Evolutionary conservation across 257 asterid genomes (phyloP), one percentile per base, ranked within the genome.

Genomic region (Solanum rostratum): DNA sequence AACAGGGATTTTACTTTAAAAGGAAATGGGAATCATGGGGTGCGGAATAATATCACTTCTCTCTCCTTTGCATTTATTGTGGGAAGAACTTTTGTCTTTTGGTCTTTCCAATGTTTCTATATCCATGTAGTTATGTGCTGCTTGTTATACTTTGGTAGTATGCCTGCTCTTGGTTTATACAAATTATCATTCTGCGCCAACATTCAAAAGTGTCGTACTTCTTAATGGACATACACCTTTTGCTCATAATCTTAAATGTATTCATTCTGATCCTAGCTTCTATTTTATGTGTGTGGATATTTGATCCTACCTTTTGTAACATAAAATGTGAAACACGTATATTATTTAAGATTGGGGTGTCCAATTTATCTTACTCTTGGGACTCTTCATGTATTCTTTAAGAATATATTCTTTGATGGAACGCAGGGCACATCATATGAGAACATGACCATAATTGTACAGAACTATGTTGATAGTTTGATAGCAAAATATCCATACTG

Each of bases 391-490:
- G 14, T 74, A 45, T 57, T 39, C 6, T 24, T 10, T 53, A 57
- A 43, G 54, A 50, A 62, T 45, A 27, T 57, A 43, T 86, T 52
- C 39, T 81, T 41, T 83, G 33, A 54, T 87, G 55, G 81, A 81
- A 24, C 90, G 91, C 98, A 97, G 99, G 99, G 98, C 30, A 97
- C 87, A 65, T 97, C 99, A 4, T 97, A 97, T 86, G 99, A 92
- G 84, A 95, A 97, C 90, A 97, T 97, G 99, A 95, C 98, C 84
- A 49, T 91, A 57, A 97, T 97, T 82, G 97, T 97, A 52, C 92
- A 92, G 84, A 86, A 92, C 84, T 97, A 97, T 84, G 98, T 97
- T 84, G 97, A 94, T 84, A 83, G 94, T 88, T 91, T 97, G 92
- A 91, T 91, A 43, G 82, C 82, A 54, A 97, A 95, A 91, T 97